Base-by-base conservation (phyloP, 768 basidiomycete genomes). In the Mycena vitilis region DNA sequence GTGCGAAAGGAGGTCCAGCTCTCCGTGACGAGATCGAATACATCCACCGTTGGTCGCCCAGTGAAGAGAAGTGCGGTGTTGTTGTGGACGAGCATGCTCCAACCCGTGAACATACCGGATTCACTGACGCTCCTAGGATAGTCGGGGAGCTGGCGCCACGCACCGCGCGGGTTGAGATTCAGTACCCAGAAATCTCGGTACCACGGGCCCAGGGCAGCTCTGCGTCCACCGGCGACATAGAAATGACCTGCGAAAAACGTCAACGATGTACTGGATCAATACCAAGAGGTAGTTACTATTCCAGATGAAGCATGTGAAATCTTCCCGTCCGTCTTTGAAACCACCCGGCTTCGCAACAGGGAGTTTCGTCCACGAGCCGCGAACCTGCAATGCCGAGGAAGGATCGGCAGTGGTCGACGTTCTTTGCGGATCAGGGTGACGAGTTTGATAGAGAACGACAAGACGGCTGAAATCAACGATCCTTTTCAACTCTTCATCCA, bases 41-140 rank as follows among this genome's bases (percentile, higher is more conserved):
- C 79, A 44, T 79, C 79, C 54, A 83, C 54, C 0, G 64, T 61
- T 0, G 69, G 68, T 7, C 66, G 60, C 2, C 82, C 82, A 13
- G 73, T 76, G 74, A 81, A 83, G 45, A 82, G 75, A 61, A 82
- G 80, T 2, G 81, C 83, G 52, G 74, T 76, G 13, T 77, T 69
- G 57, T 81, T 70, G 4, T 68, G 49, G 2, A 78, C 66, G 59
- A 72, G 22, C 49, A 78, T 75, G 11, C 60, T 63, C 74, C 73
- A 76, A 23, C 75, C 75, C 9, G 75, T 45, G 49, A 75, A 76
- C 2, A 62, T 62, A 5, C 72, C 66, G 0, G 23, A 57, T 2
- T 30, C 34, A 25, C 36, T 30, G 38, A 64, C 20, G n/a, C 73
- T 66, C 8, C 71, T 45, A 2, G 80, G 78, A 47, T 77, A 78